These are phyloP conservation scores for Mycena galericulata DNA, from an alignment of 768 basidiomycete species.

Conservation along the genomic window DNA sequence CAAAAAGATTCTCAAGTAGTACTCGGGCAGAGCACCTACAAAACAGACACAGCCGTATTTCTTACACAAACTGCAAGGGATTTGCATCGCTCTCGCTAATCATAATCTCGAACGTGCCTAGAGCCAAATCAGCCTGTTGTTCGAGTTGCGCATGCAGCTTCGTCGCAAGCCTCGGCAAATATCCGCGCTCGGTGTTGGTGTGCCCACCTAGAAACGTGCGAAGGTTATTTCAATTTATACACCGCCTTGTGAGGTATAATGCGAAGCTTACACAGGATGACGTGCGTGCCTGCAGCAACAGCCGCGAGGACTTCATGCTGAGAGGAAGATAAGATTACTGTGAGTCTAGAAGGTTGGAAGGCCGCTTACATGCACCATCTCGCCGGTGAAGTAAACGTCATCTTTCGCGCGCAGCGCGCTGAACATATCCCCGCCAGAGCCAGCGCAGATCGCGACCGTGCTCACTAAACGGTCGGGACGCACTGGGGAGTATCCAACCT, in stretches of 20 bases:
- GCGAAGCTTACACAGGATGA: slow-evolving; percentile 80
- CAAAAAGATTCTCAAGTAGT: too few relatives aligned
- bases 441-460: slow-evolving; percentile 91
- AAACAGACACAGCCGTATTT: background rate
- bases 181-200: slow-evolving; percentile 95
- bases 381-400: slow-evolving; percentile 93
- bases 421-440: slow-evolving; percentile 86
- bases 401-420: slow-evolving; percentile 66
- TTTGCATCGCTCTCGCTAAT: slow-evolving; percentile 82
- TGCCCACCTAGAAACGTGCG: slow-evolving; percentile 73
- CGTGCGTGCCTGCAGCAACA: slow-evolving; percentile 78
- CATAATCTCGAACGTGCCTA: slow-evolving; percentile 67
- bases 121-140: slow-evolving; percentile 43
- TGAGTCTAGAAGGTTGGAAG: slow-evolving; percentile 20
- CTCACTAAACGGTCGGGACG: slow-evolving; percentile 52
- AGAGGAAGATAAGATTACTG: background rate
- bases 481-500: slow-evolving; percentile 67
- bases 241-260: slow-evolving; percentile 3
- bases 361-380: slow-evolving; percentile 84
- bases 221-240: background rate
- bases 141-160: slow-evolving; percentile 69
- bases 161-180: slow-evolving; percentile 79
- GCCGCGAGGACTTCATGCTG: slow-evolving; percentile 92
- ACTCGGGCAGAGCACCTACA: too few relatives aligned
- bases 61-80: slow-evolving; percentile 72